Conservation (phyloP, 2,329 filamentous ascomycete species). For the Amauroascus verrucosus region DNA sequence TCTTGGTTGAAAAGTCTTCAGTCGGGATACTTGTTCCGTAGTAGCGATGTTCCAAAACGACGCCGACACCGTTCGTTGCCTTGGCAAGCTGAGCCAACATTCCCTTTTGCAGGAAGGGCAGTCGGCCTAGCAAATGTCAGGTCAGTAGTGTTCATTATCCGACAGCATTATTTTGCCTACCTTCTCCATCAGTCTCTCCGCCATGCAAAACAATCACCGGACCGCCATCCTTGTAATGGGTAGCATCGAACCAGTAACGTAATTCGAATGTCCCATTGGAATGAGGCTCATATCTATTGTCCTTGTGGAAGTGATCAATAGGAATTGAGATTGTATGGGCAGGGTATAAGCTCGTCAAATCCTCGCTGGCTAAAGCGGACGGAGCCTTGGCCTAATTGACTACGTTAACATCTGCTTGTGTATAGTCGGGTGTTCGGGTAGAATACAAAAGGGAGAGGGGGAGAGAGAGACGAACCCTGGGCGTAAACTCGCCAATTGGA, state of each 20-base stretch:
- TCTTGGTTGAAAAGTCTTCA: constrained; percentile 55
- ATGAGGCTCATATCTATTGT: constrained; percentile 67
- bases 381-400: background rate
- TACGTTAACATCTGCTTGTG: background rate
- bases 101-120: constrained; percentile 66
- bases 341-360: constrained; percentile 31
- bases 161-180: constrained; percentile 13
- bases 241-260: constrained; percentile 74
- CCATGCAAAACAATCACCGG: constrained; percentile 68
- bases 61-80: constrained; percentile 62
- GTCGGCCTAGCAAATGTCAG: constrained; percentile 38
- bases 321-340: constrained; percentile 46
- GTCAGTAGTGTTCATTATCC: background rate
- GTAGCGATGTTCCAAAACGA: constrained; percentile 79
- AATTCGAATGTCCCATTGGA: constrained; percentile 56
- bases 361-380: background rate
- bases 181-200: constrained; percentile 54
- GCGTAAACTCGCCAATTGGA: constrained; percentile 7
- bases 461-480: constrained; percentile 1
- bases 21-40: constrained; percentile 68
- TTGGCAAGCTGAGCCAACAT: constrained; percentile 60
- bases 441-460: background rate
- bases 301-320: constrained; percentile 77
- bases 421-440: background rate
- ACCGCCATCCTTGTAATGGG: constrained; percentile 63